Conservation (phyloP, 257 asterid genomes). For the Gentiana straminea region DNA sequence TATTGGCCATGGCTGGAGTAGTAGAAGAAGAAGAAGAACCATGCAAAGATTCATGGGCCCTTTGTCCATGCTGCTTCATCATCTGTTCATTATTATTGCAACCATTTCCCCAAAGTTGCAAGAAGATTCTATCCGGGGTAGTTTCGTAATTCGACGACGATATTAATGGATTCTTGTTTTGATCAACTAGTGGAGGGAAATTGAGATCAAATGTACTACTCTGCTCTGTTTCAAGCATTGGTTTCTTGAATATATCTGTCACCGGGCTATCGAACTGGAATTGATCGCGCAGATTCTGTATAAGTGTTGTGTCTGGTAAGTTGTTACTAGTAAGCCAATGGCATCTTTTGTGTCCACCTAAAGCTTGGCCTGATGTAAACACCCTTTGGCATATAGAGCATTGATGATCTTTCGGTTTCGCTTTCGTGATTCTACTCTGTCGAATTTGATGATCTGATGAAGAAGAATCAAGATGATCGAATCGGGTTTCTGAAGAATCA, state of each 20-base stretch:
- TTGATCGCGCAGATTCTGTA: constrained; percentile 28
- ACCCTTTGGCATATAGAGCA: constrained; percentile 68
- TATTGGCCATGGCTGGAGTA: neutral
- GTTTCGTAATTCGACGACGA: constrained; percentile 11
- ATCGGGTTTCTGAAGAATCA: constrained; percentile 8
- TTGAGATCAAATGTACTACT: constrained; percentile 33
- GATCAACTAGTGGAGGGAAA: constrained; percentile 19
- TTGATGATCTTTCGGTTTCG: constrained; percentile 42
- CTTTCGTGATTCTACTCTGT: neutral
- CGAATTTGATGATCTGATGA: neutral
- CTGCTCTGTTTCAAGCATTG: constrained; percentile 15
- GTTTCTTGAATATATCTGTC: constrained; percentile 28
- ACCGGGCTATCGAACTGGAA: constrained; percentile 25
- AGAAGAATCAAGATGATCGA: constrained; percentile 12
- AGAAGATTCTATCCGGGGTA: constrained; percentile 16
- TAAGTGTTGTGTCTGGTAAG: constrained; percentile 36
- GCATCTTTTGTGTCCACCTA: constrained; percentile 81
- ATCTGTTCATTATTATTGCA: neutral
- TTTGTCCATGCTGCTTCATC: constrained; percentile 8
- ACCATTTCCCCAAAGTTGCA: constrained; percentile 21
- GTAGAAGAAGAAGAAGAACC: neutral
- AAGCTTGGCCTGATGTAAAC: constrained; percentile 76
- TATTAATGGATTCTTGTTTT: neutral
- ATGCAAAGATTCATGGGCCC: neutral
- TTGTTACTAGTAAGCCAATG: constrained; percentile 54